Evolutionary conservation across 257 asterid genomes (phyloP).

Genomic region (Lycium barbarum): DNA sequence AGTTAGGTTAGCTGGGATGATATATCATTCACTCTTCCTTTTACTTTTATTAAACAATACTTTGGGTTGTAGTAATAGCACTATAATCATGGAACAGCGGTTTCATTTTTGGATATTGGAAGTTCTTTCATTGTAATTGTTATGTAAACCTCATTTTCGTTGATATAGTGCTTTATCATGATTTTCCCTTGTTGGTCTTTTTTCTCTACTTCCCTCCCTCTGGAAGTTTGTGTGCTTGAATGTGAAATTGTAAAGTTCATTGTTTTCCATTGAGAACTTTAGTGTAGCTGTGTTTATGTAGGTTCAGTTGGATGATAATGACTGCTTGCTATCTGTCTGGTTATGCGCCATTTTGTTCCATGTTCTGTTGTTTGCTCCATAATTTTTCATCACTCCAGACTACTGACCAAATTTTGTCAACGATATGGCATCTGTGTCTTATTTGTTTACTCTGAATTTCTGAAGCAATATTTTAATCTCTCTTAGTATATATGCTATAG

Average conservation of each 20-base stretch:
- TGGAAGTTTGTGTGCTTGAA: not conserved
- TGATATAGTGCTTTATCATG: conserved; percentile 14
- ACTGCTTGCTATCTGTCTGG: not conserved
- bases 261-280: not conserved
- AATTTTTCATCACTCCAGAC: not conserved
- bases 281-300: not conserved
- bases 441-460: not conserved
- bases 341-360: not conserved
- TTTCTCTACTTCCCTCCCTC: not conserved
- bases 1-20: conserved; percentile 14
- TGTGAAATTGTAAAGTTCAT: not conserved
- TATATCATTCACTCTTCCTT: conserved; percentile 1
- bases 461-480: not conserved
- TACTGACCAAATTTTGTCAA: not conserved
- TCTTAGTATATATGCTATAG: not conserved
- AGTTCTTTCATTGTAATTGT: not conserved
- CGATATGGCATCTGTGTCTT: not conserved
- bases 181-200: not conserved
- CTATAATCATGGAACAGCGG: conserved; percentile 15
- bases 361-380: not conserved
- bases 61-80: conserved; percentile 24
- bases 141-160: not conserved
- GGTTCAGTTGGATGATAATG: not conserved
- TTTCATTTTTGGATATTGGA: not conserved
- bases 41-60: conserved; percentile 10